Evolutionary conservation across 345 rosid species (phyloP).

Genomic region (Hypericum perforatum): DNA sequence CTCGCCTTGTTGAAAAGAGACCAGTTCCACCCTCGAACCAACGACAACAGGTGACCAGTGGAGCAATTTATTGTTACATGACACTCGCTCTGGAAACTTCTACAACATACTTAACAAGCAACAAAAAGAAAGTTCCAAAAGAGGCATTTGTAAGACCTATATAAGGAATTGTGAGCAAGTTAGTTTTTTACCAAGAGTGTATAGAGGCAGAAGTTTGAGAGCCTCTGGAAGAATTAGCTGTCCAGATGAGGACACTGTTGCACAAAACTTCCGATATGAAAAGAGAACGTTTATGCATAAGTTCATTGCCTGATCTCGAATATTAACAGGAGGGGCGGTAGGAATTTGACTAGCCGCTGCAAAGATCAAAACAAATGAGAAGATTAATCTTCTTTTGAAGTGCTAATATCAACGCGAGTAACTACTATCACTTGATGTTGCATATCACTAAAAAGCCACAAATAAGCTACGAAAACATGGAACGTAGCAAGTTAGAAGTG

Average conservation of each 20-base stretch:
- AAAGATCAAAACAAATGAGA: slow-evolving; percentile 1
- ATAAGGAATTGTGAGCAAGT: background rate
- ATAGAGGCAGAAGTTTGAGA: slow-evolving; percentile 85
- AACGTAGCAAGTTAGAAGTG: background rate
- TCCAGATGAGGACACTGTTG: slow-evolving; percentile 86
- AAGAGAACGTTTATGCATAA: slow-evolving; percentile 60
- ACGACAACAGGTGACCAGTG: too few relatives aligned
- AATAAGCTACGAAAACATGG: background rate
- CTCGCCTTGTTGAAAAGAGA: too few relatives aligned
- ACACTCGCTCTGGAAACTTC: too few relatives aligned
- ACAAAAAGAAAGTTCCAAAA: too few relatives aligned
- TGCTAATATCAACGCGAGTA: too few relatives aligned
- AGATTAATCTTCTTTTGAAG: too few relatives aligned
- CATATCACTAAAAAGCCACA: background rate
- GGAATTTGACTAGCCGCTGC: slow-evolving; percentile 76
- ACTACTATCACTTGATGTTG: too few relatives aligned
- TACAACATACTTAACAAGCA: too few relatives aligned
- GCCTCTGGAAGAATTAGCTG: slow-evolving; percentile 99
- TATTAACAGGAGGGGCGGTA: slow-evolving; percentile 43
- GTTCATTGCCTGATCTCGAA: slow-evolving; percentile 68
- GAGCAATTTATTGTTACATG: too few relatives aligned
- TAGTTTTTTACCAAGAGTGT: slow-evolving; percentile 68
- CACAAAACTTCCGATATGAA: slow-evolving; percentile 89
- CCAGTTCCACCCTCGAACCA: too few relatives aligned
- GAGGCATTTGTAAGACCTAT: too few relatives aligned